Conservation (phyloP, 169 alveolate species). For the Plasmodium vivax region DNA sequence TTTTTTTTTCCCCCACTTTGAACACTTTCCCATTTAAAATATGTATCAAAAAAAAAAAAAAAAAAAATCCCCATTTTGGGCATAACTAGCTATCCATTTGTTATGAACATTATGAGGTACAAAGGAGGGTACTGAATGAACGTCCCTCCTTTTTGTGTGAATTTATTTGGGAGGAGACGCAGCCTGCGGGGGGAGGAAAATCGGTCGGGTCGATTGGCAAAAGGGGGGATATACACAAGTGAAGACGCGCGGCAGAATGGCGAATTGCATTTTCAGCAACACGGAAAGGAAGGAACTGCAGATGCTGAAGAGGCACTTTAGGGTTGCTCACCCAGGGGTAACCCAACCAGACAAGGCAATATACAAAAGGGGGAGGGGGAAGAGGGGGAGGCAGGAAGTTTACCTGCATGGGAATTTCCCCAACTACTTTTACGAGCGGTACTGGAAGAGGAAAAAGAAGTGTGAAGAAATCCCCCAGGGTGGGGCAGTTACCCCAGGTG, state of each 20-base stretch:
- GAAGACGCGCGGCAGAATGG: not conserved
- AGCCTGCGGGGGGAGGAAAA: not conserved
- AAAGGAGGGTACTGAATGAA: not conserved
- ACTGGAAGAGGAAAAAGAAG: constrained; percentile 5
- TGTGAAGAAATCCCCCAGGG: not conserved
- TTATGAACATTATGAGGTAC: not conserved
- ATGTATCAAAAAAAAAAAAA: not conserved
- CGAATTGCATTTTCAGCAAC: constrained; percentile 21
- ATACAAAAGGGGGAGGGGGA: not conserved
- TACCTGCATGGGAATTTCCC: constrained; percentile 37
- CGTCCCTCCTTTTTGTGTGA: not conserved
- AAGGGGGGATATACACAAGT: not conserved
- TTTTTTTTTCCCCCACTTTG: not conserved
- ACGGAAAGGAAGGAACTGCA: not conserved
- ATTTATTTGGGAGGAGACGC: not conserved
- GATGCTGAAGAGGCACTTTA: not conserved
- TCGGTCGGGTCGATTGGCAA: not conserved
- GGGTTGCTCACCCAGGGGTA: not conserved
- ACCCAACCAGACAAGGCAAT: not conserved
- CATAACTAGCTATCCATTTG: not conserved
- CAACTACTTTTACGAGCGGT: constrained; percentile 34
- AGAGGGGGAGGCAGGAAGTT: not conserved
- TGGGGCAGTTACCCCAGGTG: not conserved
- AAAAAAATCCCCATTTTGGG: not conserved
- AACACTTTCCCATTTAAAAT: not conserved